Conservation (phyloP, 257 asterid genomes). For the Phtheirospermum japonicum region DNA sequence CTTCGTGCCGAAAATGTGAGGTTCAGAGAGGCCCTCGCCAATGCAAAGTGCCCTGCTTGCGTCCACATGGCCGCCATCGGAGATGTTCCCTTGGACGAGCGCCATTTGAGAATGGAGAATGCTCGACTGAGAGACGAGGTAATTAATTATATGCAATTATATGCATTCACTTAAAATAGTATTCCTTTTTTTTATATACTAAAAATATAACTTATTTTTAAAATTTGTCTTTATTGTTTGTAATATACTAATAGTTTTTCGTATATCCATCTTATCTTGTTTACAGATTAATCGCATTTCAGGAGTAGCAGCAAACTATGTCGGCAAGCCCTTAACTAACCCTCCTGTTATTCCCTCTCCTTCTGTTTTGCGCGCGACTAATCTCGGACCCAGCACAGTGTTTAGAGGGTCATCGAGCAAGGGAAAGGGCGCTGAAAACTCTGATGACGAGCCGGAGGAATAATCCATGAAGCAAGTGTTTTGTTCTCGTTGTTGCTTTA, state of each 20-base stretch:
- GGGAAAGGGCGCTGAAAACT: not conserved
- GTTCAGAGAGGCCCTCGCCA: slow-evolving; percentile 37
- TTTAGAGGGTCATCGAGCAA: not conserved
- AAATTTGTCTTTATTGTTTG: too few species aligned
- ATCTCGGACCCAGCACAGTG: not conserved
- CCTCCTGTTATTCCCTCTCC: not conserved
- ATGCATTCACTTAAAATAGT: too few species aligned
- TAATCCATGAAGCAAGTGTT: not conserved
- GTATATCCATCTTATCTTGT: not conserved
- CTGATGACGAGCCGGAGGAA: not conserved
- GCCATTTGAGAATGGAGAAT: slow-evolving; percentile 41
- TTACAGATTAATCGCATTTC: slow-evolving; percentile 35
- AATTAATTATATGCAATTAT: not conserved
- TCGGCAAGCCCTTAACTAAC: slow-evolving; percentile 28
- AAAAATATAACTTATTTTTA: too few species aligned
- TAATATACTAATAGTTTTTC: not conserved
- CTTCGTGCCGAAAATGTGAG: slow-evolving; percentile 34
- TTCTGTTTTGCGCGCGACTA: not conserved
- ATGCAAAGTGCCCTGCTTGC: slow-evolving; percentile 40
- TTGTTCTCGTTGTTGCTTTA: too few species aligned
- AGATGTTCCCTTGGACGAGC: slow-evolving; percentile 44
- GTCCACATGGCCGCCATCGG: slow-evolving; percentile 41
- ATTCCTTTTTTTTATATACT: too few species aligned
- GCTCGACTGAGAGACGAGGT: slow-evolving; percentile 49
- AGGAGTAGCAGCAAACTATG: slow-evolving; percentile 26